Conservation (phyloP, 176 grass and related monocot genomes). For the Neostapfia colusana region DNA sequence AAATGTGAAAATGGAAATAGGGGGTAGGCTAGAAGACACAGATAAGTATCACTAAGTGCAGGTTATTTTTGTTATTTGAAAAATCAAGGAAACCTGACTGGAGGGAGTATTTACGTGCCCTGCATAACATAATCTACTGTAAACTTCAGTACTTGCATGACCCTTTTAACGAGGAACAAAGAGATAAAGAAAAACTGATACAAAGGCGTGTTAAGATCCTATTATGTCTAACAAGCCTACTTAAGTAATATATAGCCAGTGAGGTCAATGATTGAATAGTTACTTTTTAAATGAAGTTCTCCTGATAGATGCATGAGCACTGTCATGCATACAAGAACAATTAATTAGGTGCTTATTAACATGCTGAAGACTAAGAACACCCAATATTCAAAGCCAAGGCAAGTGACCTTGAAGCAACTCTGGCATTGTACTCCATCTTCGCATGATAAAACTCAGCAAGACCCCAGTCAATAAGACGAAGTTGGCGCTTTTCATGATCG, state of each 20-base stretch:
- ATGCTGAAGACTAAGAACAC: background rate
- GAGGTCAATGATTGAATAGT: background rate
- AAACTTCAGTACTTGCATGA: background rate
- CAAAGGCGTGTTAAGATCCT: background rate
- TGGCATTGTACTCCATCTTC: conserved; percentile 87
- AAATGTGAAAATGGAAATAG: background rate
- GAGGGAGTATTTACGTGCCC: background rate
- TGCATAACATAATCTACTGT: conserved; percentile 20
- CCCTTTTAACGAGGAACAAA: conserved; percentile 18
- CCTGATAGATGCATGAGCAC: background rate
- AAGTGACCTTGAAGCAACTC: conserved; percentile 90
- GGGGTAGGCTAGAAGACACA: background rate
- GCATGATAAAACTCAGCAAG: conserved; percentile 97
- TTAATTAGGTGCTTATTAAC: background rate
- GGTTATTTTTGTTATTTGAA: background rate
- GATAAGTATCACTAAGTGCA: background rate
- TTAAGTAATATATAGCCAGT: background rate
- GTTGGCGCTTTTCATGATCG: conserved; percentile 79
- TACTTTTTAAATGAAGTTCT: conserved; percentile 20
- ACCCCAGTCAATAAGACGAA: conserved; percentile 97
- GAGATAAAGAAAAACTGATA: background rate
- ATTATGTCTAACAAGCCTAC: background rate
- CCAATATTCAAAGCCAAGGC: conserved; percentile 3
- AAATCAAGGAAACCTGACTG: background rate
- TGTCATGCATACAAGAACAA: background rate